Evolutionary conservation across 2,329 filamentous ascomycete genomes (phyloP).

Genomic region (Arthrinium phaeospermum): DNA sequence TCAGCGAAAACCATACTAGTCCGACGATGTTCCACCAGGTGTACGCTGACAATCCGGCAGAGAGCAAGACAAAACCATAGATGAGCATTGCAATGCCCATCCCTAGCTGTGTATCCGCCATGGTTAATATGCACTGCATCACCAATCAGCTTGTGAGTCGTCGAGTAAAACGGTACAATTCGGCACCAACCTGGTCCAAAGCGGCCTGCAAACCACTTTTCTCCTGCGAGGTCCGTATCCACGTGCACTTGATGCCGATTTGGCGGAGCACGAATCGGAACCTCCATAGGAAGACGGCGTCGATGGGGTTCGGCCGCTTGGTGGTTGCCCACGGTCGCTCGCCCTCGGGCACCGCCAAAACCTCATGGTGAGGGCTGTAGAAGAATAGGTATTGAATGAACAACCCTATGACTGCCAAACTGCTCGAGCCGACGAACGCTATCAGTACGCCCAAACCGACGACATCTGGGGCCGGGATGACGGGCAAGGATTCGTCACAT

Average conservation of each 20-base stretch:
- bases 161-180: conserved; percentile 8
- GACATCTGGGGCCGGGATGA: conserved; percentile 27
- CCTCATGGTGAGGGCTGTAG: conserved; percentile 28
- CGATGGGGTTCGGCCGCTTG: conserved; percentile 29
- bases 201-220: conserved; percentile 25
- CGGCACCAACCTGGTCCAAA: conserved; percentile 29
- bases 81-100: conserved; percentile 32
- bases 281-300: conserved; percentile 28
- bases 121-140: conserved; percentile 25
- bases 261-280: conserved; percentile 29
- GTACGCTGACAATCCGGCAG: conserved; percentile 31
- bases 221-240: conserved; percentile 19
- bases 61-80: conserved; percentile 31
- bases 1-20: conserved; percentile 34
- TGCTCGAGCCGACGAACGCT: conserved; percentile 31
- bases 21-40: conserved; percentile 35
- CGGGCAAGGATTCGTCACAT: conserved; percentile 14
- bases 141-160: conserved; percentile 2
- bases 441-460: conserved; percentile 33
- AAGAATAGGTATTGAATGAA: conserved; percentile 33
- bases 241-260: conserved; percentile 27
- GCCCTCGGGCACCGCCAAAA: not conserved
- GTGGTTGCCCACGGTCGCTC: conserved; percentile 11
- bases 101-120: conserved; percentile 34
- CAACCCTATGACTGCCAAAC: conserved; percentile 30